Conservation (phyloP, 805 yeast genomes). For the Saccharomycopsis javanensis region DNA sequence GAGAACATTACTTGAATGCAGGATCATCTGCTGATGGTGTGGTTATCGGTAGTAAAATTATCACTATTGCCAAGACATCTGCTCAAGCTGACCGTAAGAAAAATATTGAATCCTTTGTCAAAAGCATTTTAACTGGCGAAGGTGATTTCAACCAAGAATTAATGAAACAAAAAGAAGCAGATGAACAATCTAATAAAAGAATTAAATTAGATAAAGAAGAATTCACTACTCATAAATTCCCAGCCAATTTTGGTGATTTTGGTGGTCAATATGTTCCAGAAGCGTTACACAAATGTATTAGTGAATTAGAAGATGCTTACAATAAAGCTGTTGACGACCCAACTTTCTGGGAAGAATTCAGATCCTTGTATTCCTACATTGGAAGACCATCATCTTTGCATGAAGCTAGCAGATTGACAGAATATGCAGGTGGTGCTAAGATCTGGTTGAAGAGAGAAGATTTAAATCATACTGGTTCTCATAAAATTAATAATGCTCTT, state of each 20-base stretch:
- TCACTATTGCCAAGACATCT: conserved; percentile 60
- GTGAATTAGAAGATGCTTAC: conserved; percentile 82
- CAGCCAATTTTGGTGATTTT: conserved; percentile 82
- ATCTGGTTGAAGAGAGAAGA: conserved; percentile 99
- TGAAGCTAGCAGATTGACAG: conserved; percentile 80
- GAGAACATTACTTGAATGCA: conserved; percentile 78
- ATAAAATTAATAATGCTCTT: conserved; percentile 75
- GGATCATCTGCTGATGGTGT: conserved; percentile 87
- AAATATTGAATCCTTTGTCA: conserved; percentile 57
- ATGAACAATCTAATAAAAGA: conserved; percentile 20
- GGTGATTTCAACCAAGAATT: conserved; percentile 25
- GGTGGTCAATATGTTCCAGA: conserved; percentile 99
- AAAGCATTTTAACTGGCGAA: conserved; percentile 56
- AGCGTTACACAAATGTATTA: conserved; percentile 81
- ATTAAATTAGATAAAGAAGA: conserved; percentile 22
- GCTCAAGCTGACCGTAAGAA: conserved; percentile 48
- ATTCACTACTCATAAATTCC: conserved; percentile 49
- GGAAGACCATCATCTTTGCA: conserved; percentile 95
- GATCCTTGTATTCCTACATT: conserved; percentile 75
- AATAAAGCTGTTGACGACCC: conserved; percentile 85
- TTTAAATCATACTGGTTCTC: conserved; percentile 82
- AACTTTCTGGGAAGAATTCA: conserved; percentile 86
- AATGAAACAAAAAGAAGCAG: conserved; percentile 19
- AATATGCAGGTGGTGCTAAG: conserved; percentile 87
- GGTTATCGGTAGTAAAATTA: conserved; percentile 85